Base-by-base conservation (phyloP, 1,284 basidiomycete genomes). In the Ceratorhiza oryzae-sativae region DNA sequence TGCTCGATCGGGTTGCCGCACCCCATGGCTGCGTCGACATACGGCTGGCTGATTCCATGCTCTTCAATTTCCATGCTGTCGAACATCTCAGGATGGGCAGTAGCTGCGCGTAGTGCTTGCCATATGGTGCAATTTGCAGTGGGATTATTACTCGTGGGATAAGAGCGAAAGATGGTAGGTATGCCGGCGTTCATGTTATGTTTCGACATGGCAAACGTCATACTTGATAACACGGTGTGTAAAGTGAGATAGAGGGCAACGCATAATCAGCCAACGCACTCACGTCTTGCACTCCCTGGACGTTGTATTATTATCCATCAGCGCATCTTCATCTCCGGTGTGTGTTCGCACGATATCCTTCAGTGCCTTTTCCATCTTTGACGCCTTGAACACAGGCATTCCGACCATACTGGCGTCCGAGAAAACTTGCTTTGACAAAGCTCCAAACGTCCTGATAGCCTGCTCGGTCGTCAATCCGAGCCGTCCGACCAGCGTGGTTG, bases 1-100 rank as follows among this genome's bases (percentile, higher is more conserved):
- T 73, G 42, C 10, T 55, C 63, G 2, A 55, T 42, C 3, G 72
- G 63, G 23, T 73, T 73, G 18, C 59, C 59, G n/a, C 56, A 65
- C 32, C 61, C 72, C 30, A 73, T 27, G 15, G 27, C 67, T 12
- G 39, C 63, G 46, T 48, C 72, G 4, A 73, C 41, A 34, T 46
- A 73, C 5, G 46, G 20, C 18, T 51, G 25, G 9, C 3, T 5
- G 5, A 65, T 34, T 2, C 42, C 39, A 0, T 48, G 36, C 18
- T 51, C 36, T 18, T 13, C 63, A 6, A 73, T 68, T 5, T 25
- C 58, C 6, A 55, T 25, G 32, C 46, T 51, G 12, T 60, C 55
- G 63, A 73, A 73, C 39, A 68, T 41, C 27, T 59, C 58, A 0
- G 62, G 72, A 41, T 58, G 48, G 5, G 72, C 72, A 1, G 41